Base-by-base conservation (phyloP, 139 green algal species). In the Spirogloea muscicola region DNA sequence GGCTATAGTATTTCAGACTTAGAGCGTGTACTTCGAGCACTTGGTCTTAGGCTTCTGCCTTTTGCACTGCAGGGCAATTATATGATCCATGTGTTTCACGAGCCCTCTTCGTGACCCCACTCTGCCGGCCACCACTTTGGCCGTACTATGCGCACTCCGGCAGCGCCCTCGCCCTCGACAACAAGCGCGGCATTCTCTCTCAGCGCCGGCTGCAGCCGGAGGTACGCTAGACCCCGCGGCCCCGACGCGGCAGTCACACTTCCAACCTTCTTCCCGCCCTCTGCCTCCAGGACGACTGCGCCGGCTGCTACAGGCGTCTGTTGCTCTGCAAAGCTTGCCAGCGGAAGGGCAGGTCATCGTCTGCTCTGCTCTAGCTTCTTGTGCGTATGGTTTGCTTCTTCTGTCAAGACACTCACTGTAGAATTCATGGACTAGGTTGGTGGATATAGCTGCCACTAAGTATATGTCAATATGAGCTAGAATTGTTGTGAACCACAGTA, bases 71-170 rank as follows among this genome's bases (percentile, higher is more conserved):
- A n/a, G n/a, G n/a, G n/a, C n/a, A n/a, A n/a, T n/a, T n/a, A n/a
- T n/a, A n/a, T n/a, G n/a, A n/a, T n/a, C n/a, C n/a, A n/a, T n/a
- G n/a, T n/a, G n/a, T n/a, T n/a, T n/a, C n/a, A n/a, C n/a, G n/a
- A n/a, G 52, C 52, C 57, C 29, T 65, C 48, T 25, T 74, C 66
- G 4, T 40, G 48, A 25, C 52, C 68, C 68, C 68, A 76, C 68
- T 76, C 49, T 25, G 9, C 34, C 5, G 68, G 68, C 68, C 68
- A 76, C 68, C 68, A 76, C 7, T 41, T 46, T 5, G 68, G 68
- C 55, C 42, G 44, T n/a, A 21, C 31, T 1, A 65, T 34, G 21
- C 66, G 38, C 49, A 69, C 5, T 46, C 13, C 42, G 33, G 51
- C 31, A 41, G 34, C 68, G 5, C 36, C 33, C 58, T 52, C 51